Evolutionary conservation across 2,329 filamentous ascomycete genomes (phyloP).

Genomic region (Pseudohalonectria lignicola): DNA sequence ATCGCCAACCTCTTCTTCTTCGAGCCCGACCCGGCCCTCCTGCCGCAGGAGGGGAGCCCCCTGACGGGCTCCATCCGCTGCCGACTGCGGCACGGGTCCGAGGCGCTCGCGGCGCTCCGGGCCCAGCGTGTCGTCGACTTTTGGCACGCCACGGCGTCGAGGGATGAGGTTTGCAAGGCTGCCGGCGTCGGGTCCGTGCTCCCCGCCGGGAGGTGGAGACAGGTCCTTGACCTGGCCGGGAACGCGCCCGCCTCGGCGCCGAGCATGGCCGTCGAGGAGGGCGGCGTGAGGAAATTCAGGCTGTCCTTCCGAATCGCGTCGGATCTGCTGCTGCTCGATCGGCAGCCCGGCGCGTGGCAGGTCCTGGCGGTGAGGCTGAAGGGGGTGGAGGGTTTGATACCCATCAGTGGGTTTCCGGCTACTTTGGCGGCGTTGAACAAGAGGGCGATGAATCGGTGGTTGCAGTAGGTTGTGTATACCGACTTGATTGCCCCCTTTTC

Average conservation of each 20-base stretch:
- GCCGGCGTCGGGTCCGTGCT: no score
- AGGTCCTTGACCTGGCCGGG: neutral
- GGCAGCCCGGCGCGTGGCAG: no score
- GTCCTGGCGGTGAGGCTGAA: conserved; percentile 3
- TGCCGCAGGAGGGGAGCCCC: neutral
- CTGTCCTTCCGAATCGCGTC: neutral
- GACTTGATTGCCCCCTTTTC: no score
- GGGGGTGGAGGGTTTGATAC: no score
- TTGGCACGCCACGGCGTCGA: neutral
- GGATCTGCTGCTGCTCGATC: neutral
- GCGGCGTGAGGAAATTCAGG: neutral
- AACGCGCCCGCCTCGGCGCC: no score
- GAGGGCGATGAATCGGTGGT: no score
- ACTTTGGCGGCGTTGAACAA: no score
- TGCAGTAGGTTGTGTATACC: no score
- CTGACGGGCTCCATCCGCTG: neutral
- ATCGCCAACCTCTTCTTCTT: conserved; percentile 7
- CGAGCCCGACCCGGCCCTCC: neutral
- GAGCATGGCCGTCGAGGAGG: neutral
- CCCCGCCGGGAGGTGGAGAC: neutral
- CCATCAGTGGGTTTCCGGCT: no score
- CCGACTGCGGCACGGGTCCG: neutral
- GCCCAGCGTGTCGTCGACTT: neutral
- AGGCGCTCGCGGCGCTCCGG: neutral
- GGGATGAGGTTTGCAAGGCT: neutral